phyloP scores from a whole-genome alignment of 768 basidiomycete species.

The Lactarius trivialis region DNA sequence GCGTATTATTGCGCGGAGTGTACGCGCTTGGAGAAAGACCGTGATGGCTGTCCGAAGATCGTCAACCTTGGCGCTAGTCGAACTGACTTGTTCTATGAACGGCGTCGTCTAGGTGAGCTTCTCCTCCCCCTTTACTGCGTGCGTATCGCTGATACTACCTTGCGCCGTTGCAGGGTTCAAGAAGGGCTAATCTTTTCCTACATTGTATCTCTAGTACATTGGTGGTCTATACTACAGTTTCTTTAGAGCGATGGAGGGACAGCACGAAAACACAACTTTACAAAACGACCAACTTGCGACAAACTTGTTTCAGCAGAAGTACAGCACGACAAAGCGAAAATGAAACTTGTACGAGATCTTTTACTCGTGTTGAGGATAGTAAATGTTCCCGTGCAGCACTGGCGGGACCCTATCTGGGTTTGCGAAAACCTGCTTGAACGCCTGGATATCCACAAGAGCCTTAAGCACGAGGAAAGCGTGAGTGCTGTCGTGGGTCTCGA shows the following conservation, averaged over 20 bases:
- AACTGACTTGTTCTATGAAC: conserved; percentile 89
- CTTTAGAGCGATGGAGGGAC: neutral
- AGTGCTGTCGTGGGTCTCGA: conserved; percentile 75
- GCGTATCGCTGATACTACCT: neutral
- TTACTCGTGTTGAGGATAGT: conserved; percentile 5
- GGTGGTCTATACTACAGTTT: neutral
- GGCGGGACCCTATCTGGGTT: neutral
- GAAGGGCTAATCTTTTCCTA: conserved; percentile 38
- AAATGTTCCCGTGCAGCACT: conserved; percentile 5
- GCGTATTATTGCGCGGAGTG: conserved; percentile 99
- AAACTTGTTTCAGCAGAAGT: neutral
- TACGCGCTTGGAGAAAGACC: conserved; percentile 92
- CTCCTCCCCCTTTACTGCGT: neutral
- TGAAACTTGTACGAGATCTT: neutral
- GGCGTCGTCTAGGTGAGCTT: conserved; percentile 68
- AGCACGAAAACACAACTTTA: neutral
- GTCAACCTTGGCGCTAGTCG: conserved; percentile 93
- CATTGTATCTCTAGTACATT: conserved; percentile 3
- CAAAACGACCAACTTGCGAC: no score
- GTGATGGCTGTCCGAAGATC: conserved; percentile 98
- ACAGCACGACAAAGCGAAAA: neutral
- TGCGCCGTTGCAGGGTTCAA: conserved; percentile 51
- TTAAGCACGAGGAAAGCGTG: conserved; percentile 91
- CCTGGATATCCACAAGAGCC: conserved; percentile 69
- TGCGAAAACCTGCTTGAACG: conserved; percentile 47